Evolutionary conservation across 345 rosid species (phyloP), one percentile per base, ranked within the genome.

Genomic region (Capsella bursapastoris): DNA sequence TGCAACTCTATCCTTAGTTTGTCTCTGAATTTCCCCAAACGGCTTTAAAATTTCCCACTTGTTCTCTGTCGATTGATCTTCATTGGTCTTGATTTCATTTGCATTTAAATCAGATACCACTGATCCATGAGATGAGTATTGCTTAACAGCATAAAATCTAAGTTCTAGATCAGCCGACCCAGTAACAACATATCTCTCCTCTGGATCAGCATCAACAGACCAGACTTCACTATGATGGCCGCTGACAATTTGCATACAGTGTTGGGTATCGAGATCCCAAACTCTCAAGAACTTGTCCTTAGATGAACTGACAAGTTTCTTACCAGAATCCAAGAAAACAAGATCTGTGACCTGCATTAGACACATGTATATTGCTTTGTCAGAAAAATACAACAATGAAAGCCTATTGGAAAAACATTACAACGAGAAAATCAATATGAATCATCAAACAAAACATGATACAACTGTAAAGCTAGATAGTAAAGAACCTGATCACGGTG

Each of bases 171-270:
- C 99, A n/a, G 89, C 92, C 57, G 99, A 95, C 52, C 99, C 98
- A 64, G 88, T 78, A 50, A 92, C 97, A 58, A 92, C 79, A 72
- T 82, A 95, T 75, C 83, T 88, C 76, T 92, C 98, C 71, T 89
- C 87, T 1, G 89, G 84, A 74, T 95, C 99, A 73, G 77, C 83
- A 74, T 95, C 99, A 10, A 95, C 74, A 14, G 97, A 92, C 99
- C 99, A 92, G 70, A 95, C 83, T 84, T 95, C 99, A 84, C 88
- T 89, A 83, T 95, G 98, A 79, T 95, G 98, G 18, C 99, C 99
- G 43, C 98, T 86, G 57, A 95, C 69, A 71, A 88, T 87, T 81
- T 95, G 99, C 88, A 95, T 80, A 72, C 98, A 92, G 52, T 95
- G 92, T 77, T 92, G 94, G 31, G 97, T 92, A 64, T 92, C 98